Conservation (phyloP, 2,329 filamentous ascomycete genomes). For the Clonostachys rhizophaga region DNA sequence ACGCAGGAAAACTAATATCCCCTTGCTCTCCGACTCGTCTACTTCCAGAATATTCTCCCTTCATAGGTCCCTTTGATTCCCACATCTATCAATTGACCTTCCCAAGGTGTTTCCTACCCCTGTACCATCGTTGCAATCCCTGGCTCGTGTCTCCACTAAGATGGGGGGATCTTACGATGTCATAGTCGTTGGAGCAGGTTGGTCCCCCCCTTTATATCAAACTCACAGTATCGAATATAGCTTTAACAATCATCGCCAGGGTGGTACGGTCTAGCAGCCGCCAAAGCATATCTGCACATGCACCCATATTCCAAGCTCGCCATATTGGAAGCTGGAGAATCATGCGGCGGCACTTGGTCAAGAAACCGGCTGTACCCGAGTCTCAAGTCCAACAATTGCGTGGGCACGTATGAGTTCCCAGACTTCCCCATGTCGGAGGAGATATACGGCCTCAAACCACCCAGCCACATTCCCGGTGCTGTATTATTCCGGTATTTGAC, state of each 20-base stretch:
- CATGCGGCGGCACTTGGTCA: slow-evolving; percentile 68
- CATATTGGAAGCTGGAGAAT: slow-evolving; percentile 45
- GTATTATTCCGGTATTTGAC: slow-evolving; percentile 42
- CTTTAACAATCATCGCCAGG: slow-evolving; percentile 10
- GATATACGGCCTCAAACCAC: slow-evolving; percentile 39
- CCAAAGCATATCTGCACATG: slow-evolving; percentile 57
- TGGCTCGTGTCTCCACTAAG: too few species aligned
- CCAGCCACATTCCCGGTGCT: slow-evolving; percentile 40
- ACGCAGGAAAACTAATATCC: too few species aligned
- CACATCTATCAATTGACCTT: too few species aligned
- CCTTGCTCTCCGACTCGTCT: too few species aligned
- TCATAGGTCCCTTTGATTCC: too few species aligned
- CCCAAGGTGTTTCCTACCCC: too few species aligned
- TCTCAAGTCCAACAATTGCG: slow-evolving; percentile 69
- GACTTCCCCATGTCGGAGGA: slow-evolving; percentile 65
- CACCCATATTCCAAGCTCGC: slow-evolving; percentile 50
- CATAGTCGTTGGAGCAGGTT: slow-evolving; percentile 14
- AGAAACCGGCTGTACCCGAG: slow-evolving; percentile 62
- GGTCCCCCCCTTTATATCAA: not conserved
- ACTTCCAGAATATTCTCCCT: too few species aligned
- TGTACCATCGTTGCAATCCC: too few species aligned
- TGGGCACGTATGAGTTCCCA: slow-evolving; percentile 68
- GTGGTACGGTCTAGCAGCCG: slow-evolving; percentile 50
- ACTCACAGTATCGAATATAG: too few species aligned
- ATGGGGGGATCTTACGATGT: slow-evolving; percentile 9